These are phyloP conservation scores for Alternaria gaisen DNA, from an alignment of 2,329 filamentous ascomycete genomes.

Conservation along the genomic window DNA sequence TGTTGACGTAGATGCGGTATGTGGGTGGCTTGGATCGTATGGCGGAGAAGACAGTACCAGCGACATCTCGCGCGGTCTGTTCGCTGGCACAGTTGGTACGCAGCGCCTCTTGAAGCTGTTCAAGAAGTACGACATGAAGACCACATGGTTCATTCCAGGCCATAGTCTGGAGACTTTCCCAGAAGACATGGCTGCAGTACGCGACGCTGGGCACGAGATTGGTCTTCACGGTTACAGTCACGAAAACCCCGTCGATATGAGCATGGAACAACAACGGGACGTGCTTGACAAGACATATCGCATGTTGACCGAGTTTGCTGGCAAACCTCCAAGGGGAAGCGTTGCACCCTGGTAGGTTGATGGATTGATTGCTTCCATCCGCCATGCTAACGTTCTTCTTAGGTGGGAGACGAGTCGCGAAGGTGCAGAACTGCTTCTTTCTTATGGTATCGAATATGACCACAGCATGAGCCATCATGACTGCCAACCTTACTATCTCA, in stretches of 20 bases:
- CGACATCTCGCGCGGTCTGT: slow-evolving; percentile 75
- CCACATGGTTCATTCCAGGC: slow-evolving; percentile 69
- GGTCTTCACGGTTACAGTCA: slow-evolving; percentile 75
- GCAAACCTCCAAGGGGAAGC: slow-evolving; percentile 75
- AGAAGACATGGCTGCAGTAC: slow-evolving; percentile 65
- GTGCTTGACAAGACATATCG: slow-evolving; percentile 79
- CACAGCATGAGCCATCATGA: slow-evolving; percentile 73
- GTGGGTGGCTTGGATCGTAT: slow-evolving; percentile 78
- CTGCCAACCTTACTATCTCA: slow-evolving; percentile 69
- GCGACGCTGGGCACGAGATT: slow-evolving; percentile 70
- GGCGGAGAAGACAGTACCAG: slow-evolving; percentile 75
- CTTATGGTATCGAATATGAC: slow-evolving; percentile 74
- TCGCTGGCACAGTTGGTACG: slow-evolving; percentile 74
- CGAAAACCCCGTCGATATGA: slow-evolving; percentile 76
- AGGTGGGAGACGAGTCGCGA: slow-evolving; percentile 74
- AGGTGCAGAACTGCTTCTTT: slow-evolving; percentile 69
- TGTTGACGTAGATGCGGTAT: slow-evolving; percentile 73
- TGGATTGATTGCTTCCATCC: no score
- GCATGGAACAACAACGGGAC: slow-evolving; percentile 74
- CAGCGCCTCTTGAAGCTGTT: slow-evolving; percentile 74
- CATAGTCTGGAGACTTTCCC: slow-evolving; percentile 73
- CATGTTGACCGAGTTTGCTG: slow-evolving; percentile 73
- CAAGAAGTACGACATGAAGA: slow-evolving; percentile 75
- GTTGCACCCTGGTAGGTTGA: slow-evolving; percentile 70
- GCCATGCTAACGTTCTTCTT: slow-evolving; percentile 48